A percentile compares a stretch with the other conserved stretches of the same genome.
These are phyloP conservation scores for Boletus smithii DNA, from an alignment of 1,284 basidiomycete genomes.

Conservation along the genomic window DNA sequence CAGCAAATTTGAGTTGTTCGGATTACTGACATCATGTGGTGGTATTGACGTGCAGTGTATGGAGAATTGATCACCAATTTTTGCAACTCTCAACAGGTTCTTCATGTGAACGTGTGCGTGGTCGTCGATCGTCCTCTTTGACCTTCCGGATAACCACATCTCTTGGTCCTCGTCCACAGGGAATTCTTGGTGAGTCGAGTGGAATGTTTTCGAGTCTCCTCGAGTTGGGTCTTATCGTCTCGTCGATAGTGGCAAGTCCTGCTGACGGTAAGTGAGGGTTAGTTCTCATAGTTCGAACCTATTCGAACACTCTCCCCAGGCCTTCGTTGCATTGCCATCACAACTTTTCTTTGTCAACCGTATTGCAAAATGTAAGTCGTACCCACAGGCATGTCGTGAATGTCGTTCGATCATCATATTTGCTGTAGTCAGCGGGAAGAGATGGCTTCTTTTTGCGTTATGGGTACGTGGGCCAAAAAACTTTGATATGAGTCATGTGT, in stretches of 20 bases:
- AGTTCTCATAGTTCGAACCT: not conserved
- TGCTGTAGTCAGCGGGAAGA: conserved; percentile 19
- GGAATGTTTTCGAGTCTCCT: not conserved
- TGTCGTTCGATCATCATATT: not conserved
- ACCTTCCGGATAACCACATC: not conserved
- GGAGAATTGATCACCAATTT: conserved; percentile 16
- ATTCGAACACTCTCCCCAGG: not conserved
- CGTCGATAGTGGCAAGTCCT: conserved; percentile 20
- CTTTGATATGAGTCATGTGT: not conserved
- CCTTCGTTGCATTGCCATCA: conserved; percentile 20
- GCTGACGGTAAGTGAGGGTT: conserved; percentile 15
- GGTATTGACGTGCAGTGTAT: conserved; percentile 13
- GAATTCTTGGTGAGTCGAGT: conserved; percentile 18
- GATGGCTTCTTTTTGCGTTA: conserved; percentile 15
- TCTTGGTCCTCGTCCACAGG: not conserved
- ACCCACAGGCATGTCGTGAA: not conserved
- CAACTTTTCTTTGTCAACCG: conserved; percentile 23
- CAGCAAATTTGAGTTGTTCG: not conserved
- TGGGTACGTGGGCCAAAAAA: conserved; percentile 19
- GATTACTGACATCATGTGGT: conserved; percentile 5
- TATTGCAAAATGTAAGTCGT: conserved; percentile 19
- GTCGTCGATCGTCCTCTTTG: not conserved
- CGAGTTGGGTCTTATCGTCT: not conserved
- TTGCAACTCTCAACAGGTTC: conserved; percentile 13
- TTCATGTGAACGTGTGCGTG: conserved; percentile 16